Conservation (phyloP, 2,329 filamentous ascomycete species). For the Metarhizium album region DNA sequence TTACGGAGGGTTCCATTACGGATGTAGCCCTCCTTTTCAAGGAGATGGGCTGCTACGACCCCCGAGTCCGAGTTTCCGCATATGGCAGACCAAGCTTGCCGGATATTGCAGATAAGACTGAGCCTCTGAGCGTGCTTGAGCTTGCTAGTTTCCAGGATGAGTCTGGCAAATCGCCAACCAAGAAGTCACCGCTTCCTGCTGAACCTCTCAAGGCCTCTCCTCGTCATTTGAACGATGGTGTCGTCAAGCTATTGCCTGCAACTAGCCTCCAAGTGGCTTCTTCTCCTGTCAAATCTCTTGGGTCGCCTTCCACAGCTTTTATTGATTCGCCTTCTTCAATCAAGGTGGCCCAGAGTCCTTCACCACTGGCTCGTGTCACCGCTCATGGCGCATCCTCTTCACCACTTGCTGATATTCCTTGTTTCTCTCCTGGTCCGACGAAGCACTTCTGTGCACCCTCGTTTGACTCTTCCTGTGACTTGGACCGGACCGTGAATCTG, state of each 20-base stretch:
- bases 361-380: not conserved
- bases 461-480: not conserved
- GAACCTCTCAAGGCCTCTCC: constrained; percentile 16
- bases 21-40: constrained; percentile 13
- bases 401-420: not conserved
- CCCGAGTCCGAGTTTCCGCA: constrained; percentile 1
- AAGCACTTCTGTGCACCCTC: not conserved
- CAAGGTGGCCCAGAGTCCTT: not conserved
- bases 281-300: constrained; percentile 21
- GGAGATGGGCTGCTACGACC: not conserved
- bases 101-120: constrained; percentile 18
- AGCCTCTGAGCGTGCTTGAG: constrained; percentile 16
- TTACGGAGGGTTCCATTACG: constrained; percentile 16
- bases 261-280: constrained; percentile 13
- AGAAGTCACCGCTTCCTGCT: constrained; percentile 16
- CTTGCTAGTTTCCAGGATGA: constrained; percentile 12
- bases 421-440: not conserved
- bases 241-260: constrained; percentile 19
- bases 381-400: not conserved
- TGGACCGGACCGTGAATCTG: not conserved
- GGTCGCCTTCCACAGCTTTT: constrained; percentile 17
- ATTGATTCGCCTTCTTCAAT: constrained; percentile 5
- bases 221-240: constrained; percentile 17
- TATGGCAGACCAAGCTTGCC: constrained; percentile 15
- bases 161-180: constrained; percentile 20